Base-by-base conservation (phyloP, 1,284 basidiomycete genomes). In the Tylopilus sp. region DNA sequence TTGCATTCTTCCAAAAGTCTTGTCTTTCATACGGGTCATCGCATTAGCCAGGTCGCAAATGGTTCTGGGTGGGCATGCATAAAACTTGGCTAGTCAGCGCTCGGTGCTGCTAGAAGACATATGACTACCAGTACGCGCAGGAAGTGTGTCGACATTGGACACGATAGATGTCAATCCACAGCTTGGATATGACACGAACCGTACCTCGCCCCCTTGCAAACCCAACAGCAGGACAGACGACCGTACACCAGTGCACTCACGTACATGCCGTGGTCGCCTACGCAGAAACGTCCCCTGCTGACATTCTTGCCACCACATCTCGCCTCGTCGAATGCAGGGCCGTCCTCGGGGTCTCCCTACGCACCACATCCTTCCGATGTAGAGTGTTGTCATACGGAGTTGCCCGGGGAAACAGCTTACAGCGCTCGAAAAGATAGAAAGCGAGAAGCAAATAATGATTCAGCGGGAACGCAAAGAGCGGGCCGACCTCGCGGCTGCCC, bases 381-480 rank as follows among this genome's bases (percentile, higher is more conserved):
- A 90, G 89, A 80, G 82, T 52, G 77, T 90, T 50, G 71, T 84
- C 15, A 79, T 94, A 3, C 79, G 86, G 24, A 83, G 79, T 32
- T 90, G 93, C 63, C 79, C 88, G 11, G 83, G 79, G 31, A 92
- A 90, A 69, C 86, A 90, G 69, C 73, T 92, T 1, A 78, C 80
- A 0, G 81, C 81, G 9, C 72, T 94, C 17, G 90, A 93, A 70
- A 82, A 81, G 56, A 78, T 81, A 5, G 90, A 94, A 64, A 74
- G 88, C 36, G 91, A 92, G 62, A 91, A 94, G 53, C 92, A 94
- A 72, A 79, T 82, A 68, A 76, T 77, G 53, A 72, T 88, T 40
- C 76, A 90, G 43, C 73, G 85, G 48, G 88, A 92, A 67, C 74
- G 91, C 40, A 88, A 88, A 61, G 85, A 90, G 62, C 78, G 88